Evolutionary conservation across 768 basidiomycete genomes (phyloP), one percentile per base, ranked within the genome.

Genomic region (Gelatoporia subvermispora): DNA sequence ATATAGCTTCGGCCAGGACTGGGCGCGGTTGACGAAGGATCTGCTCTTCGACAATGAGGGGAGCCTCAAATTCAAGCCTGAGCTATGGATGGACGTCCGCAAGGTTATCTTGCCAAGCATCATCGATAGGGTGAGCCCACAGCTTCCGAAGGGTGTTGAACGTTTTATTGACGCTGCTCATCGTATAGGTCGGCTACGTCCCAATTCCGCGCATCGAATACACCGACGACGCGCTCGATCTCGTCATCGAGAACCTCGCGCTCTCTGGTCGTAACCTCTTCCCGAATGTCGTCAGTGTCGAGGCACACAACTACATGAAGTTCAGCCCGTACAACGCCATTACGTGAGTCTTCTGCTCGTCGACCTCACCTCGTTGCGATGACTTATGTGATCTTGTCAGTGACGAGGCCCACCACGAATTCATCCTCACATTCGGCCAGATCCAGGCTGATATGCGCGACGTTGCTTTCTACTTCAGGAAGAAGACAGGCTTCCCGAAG

Each of bases 191-290:
- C 43, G 85, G 85, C 18, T 86, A 90, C 58, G 62, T 94, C 47
- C 93, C 93, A 7, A 94, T 98, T 55, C 95, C 95, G 0, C 85
- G 93, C 31, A 81, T 93, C 62, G 94, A 96, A 67, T 98, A 96
- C 70, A 85, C 87, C 31, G 92, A 95, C 66, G 85, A 91, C 44
- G 62, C 74, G 5, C 69, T 94, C 51, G 94, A 96, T 58, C 77
- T 96, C 38, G 89, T 95, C 49, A 81, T 97, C 53, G 95, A 97
- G 74, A 97, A 95, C 65, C 77, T 97, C 28, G 87, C 88, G 1
- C 74, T 94, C 16, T 84, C 88, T 52, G 91, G 91, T 8, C 80
- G 84, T 36, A 95, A 97, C 69, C 69, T 99, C 2, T 85, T 94
- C 76, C 93, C 93, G 1, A 91, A 87, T 58, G 61, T 86, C 50